These are phyloP conservation scores for Exophiala bonariae DNA, from an alignment of 2,329 filamentous ascomycete genomes.

Conservation along the genomic window DNA sequence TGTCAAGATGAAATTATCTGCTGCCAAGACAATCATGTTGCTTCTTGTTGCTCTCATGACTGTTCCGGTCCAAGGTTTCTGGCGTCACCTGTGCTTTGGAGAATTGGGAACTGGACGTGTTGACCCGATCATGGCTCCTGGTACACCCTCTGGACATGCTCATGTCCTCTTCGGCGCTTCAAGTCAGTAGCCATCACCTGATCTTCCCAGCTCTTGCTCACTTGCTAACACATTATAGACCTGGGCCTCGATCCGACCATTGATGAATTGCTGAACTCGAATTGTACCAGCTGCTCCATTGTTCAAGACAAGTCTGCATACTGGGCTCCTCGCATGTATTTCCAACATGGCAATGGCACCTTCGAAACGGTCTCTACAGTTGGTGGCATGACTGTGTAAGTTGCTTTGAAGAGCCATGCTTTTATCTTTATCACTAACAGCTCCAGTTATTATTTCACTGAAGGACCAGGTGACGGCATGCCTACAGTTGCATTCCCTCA, in stretches of 20 bases:
- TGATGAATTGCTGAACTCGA: slow-evolving; percentile 57
- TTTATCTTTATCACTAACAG: slow-evolving; percentile 4
- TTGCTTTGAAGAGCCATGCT: slow-evolving; percentile 7
- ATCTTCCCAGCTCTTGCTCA: neutral
- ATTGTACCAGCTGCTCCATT: slow-evolving; percentile 80
- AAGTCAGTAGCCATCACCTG: slow-evolving; percentile 58
- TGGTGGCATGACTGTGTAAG: slow-evolving; percentile 83
- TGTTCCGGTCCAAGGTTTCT: slow-evolving; percentile 63
- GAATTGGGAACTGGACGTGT: slow-evolving; percentile 69
- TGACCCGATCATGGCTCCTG: slow-evolving; percentile 72
- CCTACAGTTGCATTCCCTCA: slow-evolving; percentile 63
- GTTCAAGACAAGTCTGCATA: slow-evolving; percentile 84
- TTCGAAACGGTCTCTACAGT: slow-evolving; percentile 70
- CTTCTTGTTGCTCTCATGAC: slow-evolving; percentile 6
- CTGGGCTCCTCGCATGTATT: slow-evolving; percentile 80
- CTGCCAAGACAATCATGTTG: slow-evolving; percentile 1
- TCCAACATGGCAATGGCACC: slow-evolving; percentile 66
- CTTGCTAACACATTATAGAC: slow-evolving; percentile 46
- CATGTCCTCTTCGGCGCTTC: slow-evolving; percentile 75
- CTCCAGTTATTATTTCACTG: slow-evolving; percentile 78
- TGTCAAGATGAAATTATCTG: slow-evolving; percentile 11
- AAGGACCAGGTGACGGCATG: slow-evolving; percentile 11
- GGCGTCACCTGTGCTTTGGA: slow-evolving; percentile 83
- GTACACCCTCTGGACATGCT: slow-evolving; percentile 61
- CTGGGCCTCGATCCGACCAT: slow-evolving; percentile 61